Base-by-base conservation (phyloP, 352 stramenopile species). In the Pythium phragmiticola region DNA sequence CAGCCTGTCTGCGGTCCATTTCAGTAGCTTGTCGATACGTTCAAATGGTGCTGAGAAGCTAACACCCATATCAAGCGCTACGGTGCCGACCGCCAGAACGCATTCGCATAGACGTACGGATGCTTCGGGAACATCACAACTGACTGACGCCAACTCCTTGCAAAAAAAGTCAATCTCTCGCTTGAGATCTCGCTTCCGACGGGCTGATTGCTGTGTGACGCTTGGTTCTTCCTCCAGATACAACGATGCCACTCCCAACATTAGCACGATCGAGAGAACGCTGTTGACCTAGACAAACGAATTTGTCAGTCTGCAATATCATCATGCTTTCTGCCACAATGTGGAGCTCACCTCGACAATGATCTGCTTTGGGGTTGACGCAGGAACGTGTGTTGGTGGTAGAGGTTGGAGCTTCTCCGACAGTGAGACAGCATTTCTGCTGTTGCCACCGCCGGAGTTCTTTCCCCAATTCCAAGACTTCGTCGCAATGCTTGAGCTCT, bases 131-230 rank as follows among this genome's bases (percentile, higher is more conserved):
- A 74, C 70, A 0, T 34, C 58, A 17, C 63, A 65, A 16, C 67
- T 71, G 48, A 80, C 56, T 3, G 70, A 73, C 30, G 68, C 41
- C 57, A 94, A 79, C 58, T 94, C 85, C 37, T 89, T 91, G 63
- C 75, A 86, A 53, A 89, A 94, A 70, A 88, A 91, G 8, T 89
- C 76, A 13, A 88, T 58, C 30, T 92, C 82, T 13, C 83, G 77
- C 43, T 87, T 82, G 56, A 91, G 66, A 37, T 76, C 74, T 54
- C 77, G 72, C 45, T 87, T 63, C 17, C 62, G 52, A 52, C 36
- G 49, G 43, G 63, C 48, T 16, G 21, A 37, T 45, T 70, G 53
- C 12, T 61, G 43, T 28, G 37, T 55, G 16, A 61, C 46, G 28
- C n/a, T 70, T 28, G 33, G 7, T 23, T 62, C 66, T 13, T 54